A percentile compares a stretch with the other conserved stretches of the same genome.
phyloP scores from a whole-genome alignment of 2,329 filamentous ascomycete genomes.

The Aspergillus sp. region DNA sequence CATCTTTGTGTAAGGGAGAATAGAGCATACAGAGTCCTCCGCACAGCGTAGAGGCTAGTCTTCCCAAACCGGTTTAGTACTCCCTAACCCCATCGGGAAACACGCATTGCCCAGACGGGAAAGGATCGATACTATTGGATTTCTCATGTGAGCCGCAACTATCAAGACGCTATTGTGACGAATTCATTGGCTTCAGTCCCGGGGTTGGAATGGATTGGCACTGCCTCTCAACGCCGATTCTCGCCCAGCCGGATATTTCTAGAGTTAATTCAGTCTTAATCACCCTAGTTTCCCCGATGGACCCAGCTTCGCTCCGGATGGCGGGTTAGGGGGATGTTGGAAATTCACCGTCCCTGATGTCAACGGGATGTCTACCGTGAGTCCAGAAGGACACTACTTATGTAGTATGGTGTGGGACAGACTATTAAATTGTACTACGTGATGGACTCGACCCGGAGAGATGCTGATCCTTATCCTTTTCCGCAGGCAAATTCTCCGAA shows the following conservation, averaged over 20 bases:
- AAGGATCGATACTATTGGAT: slow-evolving; percentile 12
- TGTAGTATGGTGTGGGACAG: neutral
- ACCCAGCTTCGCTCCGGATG: neutral
- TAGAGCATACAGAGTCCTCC: too few species aligned
- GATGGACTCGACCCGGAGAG: neutral
- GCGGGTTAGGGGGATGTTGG: neutral
- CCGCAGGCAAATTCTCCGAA: neutral
- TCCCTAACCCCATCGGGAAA: slow-evolving; percentile 10
- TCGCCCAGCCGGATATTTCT: neutral
- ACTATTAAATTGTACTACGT: neutral
- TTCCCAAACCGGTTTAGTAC: slow-evolving; percentile 1
- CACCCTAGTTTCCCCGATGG: neutral
- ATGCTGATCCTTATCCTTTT: neutral
- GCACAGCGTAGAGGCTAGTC: too few species aligned
- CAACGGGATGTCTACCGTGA: neutral
- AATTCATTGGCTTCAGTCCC: neutral
- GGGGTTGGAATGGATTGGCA: neutral
- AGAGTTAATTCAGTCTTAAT: neutral
- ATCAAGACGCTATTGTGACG: neutral
- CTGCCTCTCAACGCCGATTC: neutral
- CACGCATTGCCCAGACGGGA: slow-evolving; percentile 9
- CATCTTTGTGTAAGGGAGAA: too few species aligned
- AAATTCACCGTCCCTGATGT: neutral
- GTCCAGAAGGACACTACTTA: neutral
- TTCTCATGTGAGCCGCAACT: slow-evolving; percentile 6